Evolutionary conservation across 495 filamentous ascomycete genomes (phyloP), one percentile per base, ranked within the genome.

Genomic region (Podospora pseudopauciseta): DNA sequence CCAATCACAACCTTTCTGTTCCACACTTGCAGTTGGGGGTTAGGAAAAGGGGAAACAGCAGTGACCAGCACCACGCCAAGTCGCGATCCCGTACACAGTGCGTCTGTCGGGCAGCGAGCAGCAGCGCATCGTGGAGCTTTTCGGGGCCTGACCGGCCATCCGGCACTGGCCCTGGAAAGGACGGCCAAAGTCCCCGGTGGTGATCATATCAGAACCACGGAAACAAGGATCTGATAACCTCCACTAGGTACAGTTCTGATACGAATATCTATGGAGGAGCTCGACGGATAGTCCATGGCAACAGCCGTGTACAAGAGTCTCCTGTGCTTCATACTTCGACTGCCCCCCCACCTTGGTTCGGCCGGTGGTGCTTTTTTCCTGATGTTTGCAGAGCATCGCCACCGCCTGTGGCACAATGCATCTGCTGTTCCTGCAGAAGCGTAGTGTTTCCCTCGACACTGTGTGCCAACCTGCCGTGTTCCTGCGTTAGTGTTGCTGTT

Each of bases 391-490:
- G 28, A 27, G 62, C 70, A 69, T 75, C 66, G 71, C 73, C 73
- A 73, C 69, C 56, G 54, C 39, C 67, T 68, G 71, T 72, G 70
- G 65, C 65, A 73, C 70, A 27, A 64, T 28, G 30, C 69, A 67
- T 65, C 61, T 64, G 53, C 63, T 68, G n/a, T 39, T 64, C 23
- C 62, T 72, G 70, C 70, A 69, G 70, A 68, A 67, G 64, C 66
- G 63, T 56, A 58, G 55, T 69, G 65, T 54, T 26, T 60, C 49
- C 30, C 18, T 66, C 60, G 63, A 66, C 56, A 68, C 61, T 58
- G 68, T 68, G 63, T 65, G 63, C 61, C 66, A 28, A 65, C 66
- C 59, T 67, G 70, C 70, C 70, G 70, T 70, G 66, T 71, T 69
- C 68, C 70, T 69, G 70, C 59, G 61, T 70, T 65, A 39, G 57